Evolutionary conservation across 2,329 filamentous ascomycete genomes (phyloP), one percentile per base, ranked within the genome.

Genomic region (Venturia nashicola): DNA sequence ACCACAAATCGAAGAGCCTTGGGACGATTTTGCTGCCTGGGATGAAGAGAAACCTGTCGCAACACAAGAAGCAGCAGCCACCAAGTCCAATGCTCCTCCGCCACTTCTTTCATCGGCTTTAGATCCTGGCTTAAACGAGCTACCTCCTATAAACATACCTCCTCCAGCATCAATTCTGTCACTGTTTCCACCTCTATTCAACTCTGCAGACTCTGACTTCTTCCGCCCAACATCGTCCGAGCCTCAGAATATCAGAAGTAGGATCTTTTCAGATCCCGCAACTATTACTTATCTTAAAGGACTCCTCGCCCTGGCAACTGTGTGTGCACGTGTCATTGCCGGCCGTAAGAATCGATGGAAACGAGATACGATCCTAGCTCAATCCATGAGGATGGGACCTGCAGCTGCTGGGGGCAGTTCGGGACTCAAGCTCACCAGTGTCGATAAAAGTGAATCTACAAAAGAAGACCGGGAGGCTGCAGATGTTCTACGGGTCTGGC

Each of bases 301-400:
- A 34, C 90, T 89, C 67, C 74, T 91, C 3, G 68, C 78, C 78
- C 65, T 90, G 5, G 83, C 82, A 0, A 81, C 80, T 2, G 89
- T 91, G 12, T 86, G 88, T 32, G 89, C 85, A n/a, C 88, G 87
- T 55, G 83, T 97, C 61, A 86, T 97, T 65, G 89, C 90, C 1
- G 93, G 92, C 12, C 86, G 93, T 65, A 91, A 90, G 70, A 78
- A 89, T 61, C 87, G 93, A 64, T 97, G 93, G 93, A 93, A 96
- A 72, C 84, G 93, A 63, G 93, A 97, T 75, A 87, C 85, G 66
- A 86, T 91, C 66, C 79, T 97, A 14, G 84, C 89, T 1, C 91
- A 96, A 74, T 87, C 87, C 71, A 96, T 96, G 89, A 86, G 88
- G 64, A 96, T 97, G 66, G 85, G 85, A 0, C 83, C 83, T 23